A percentile compares a stretch with the other conserved stretches of the same genome.
These are phyloP conservation scores for Platismatia glauca DNA, from an alignment of 495 filamentous ascomycete species.

Conservation along the genomic window DNA sequence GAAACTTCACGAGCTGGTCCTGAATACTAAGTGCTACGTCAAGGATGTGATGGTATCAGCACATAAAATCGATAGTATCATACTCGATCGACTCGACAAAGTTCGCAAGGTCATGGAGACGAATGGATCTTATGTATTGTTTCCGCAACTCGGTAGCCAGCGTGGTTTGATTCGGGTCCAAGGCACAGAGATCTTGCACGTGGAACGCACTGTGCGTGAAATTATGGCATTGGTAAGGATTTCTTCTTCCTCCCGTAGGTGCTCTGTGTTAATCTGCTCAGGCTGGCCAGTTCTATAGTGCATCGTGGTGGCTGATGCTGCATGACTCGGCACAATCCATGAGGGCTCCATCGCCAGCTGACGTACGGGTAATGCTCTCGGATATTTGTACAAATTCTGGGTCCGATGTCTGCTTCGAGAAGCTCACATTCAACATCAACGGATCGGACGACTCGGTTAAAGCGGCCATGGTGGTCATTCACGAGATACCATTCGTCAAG, in stretches of 20 bases:
- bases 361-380: conserved; percentile 81
- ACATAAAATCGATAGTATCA: conserved; percentile 86
- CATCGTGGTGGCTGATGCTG: conserved; percentile 88
- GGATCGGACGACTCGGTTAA: conserved; percentile 95
- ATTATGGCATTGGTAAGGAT: conserved; percentile 79
- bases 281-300: conserved; percentile 96
- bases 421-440: conserved; percentile 84
- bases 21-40: conserved; percentile 72
- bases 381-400: conserved; percentile 95
- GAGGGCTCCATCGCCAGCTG: conserved; percentile 61
- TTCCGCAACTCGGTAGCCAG: conserved; percentile 75
- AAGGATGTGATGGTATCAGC: conserved; percentile 81
- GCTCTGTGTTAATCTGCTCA: conserved; percentile 34
- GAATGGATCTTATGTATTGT: conserved; percentile 87
- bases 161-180: conserved; percentile 76
- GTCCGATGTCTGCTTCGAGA: conserved; percentile 89
- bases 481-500: conserved; percentile 81
- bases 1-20: conserved; percentile 73
- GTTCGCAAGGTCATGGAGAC: conserved; percentile 95
- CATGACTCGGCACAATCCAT: conserved; percentile 54
- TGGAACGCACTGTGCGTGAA: conserved; percentile 87
- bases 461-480: conserved; percentile 81
- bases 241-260: not conserved
- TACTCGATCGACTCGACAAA: conserved; percentile 87
- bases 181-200: conserved; percentile 80